Conservation (phyloP, 2,329 filamentous ascomycete genomes). For the Ustulina deusta region DNA sequence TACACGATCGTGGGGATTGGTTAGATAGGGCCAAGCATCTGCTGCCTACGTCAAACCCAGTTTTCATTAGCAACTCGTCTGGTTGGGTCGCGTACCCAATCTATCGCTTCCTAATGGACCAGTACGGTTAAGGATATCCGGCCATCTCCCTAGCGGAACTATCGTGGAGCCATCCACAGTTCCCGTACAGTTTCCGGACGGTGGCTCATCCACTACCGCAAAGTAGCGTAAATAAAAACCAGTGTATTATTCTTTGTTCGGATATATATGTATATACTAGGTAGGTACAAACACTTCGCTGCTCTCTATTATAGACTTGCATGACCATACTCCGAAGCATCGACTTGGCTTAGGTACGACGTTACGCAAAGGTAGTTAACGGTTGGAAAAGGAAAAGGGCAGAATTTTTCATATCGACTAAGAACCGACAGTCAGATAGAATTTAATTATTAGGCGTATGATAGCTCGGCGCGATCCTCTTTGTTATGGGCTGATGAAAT, state of each 20-base stretch:
- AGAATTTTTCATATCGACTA: background rate
- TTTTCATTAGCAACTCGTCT: slow-evolving; percentile 19
- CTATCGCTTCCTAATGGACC: slow-evolving; percentile 19
- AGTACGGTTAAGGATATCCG: slow-evolving; percentile 35
- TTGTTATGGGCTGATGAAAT: no score
- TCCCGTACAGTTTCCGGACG: slow-evolving; percentile 33
- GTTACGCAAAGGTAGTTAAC: background rate
- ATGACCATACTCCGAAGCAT: background rate
- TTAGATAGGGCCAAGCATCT: slow-evolving; percentile 18
- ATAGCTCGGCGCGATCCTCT: no score
- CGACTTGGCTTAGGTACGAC: background rate
- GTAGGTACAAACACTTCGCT: background rate
- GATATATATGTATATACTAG: background rate
- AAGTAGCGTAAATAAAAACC: background rate
- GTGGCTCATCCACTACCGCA: background rate
- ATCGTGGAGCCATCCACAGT: slow-evolving; percentile 32
- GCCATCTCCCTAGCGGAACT: slow-evolving; percentile 12
- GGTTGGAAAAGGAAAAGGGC: background rate
- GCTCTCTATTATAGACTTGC: no score
- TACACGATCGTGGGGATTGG: slow-evolving; percentile 17
- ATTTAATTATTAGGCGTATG: no score
- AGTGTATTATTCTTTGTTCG: background rate
- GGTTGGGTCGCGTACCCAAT: slow-evolving; percentile 24
- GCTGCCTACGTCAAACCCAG: slow-evolving; percentile 13
- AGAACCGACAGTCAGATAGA: background rate